These are phyloP conservation scores for Filobasidium wieringae DNA, from an alignment of 768 basidiomycete genomes.

Conservation along the genomic window DNA sequence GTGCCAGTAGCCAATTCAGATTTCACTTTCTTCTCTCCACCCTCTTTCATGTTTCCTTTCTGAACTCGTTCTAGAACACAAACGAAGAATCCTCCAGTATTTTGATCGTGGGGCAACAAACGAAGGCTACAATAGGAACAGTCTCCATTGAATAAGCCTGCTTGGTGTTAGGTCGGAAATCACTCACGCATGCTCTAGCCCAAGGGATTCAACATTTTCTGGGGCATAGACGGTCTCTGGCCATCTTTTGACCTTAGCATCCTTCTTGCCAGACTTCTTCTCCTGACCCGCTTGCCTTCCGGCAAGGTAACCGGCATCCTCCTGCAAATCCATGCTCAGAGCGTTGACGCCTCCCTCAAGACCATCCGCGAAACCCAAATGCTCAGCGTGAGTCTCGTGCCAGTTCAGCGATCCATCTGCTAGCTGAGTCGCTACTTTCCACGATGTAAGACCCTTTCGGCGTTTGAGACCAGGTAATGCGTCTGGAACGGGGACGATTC, in stretches of 20 bases:
- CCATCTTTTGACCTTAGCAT: constrained; percentile 24
- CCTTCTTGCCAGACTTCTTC: background rate
- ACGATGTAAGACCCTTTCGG: constrained; percentile 60
- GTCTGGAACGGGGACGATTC: background rate
- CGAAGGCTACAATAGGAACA: constrained; percentile 50
- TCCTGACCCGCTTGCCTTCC: background rate
- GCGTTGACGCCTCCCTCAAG: constrained; percentile 49
- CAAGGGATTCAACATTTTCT: constrained; percentile 48
- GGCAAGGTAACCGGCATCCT: constrained; percentile 17
- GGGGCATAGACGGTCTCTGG: constrained; percentile 65
- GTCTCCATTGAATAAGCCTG: constrained; percentile 3
- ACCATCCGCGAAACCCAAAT: constrained; percentile 7
- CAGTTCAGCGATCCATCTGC: constrained; percentile 16
- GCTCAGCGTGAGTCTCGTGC: constrained; percentile 17
- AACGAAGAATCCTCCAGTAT: constrained; percentile 97
- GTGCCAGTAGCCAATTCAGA: background rate
- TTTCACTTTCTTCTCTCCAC: background rate
- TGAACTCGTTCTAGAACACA: constrained; percentile 51
- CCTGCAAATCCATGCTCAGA: constrained; percentile 44
- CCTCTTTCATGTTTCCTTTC: background rate
- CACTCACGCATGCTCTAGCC: constrained; percentile 62
- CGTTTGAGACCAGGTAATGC: constrained; percentile 60
- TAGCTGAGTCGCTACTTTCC: constrained; percentile 54
- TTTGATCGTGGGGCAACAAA: constrained; percentile 87
- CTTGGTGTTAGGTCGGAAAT: background rate